phyloP scores from a whole-genome alignment of 805 yeast genomes.

The Yamadazyma nakazawae region DNA sequence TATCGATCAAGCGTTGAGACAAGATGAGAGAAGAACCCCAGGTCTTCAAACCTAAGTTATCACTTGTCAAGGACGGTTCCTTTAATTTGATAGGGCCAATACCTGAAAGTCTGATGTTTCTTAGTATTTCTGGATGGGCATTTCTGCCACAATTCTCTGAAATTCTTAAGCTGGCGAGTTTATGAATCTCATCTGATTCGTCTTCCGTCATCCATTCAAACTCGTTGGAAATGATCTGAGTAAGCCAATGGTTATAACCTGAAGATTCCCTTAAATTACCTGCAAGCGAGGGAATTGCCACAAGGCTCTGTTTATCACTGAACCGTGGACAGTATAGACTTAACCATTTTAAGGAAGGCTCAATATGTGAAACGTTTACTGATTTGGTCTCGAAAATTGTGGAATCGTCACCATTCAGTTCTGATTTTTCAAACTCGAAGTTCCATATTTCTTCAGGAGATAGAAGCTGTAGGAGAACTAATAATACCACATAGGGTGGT shows the following conservation, averaged over 20 bases:
- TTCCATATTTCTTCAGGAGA: conserved; percentile 50
- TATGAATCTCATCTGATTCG: conserved; percentile 41
- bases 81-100: conserved; percentile 38
- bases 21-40: conserved; percentile 91
- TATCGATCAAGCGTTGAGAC: conserved; percentile 47
- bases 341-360: conserved; percentile 45
- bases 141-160: conserved; percentile 84
- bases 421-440: conserved; percentile 31
- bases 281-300: conserved; percentile 26
- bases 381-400: conserved; percentile 30
- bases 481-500: conserved; percentile 48
- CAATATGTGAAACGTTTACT: conserved; percentile 23
- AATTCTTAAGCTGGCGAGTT: conserved; percentile 59
- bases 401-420: neutral
- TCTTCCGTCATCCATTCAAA: conserved; percentile 46
- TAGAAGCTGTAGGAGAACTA: conserved; percentile 45
- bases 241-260: conserved; percentile 46
- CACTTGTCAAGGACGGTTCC: conserved; percentile 86
- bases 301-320: conserved; percentile 19
- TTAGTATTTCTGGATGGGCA: conserved; percentile 67
- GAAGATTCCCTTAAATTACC: conserved; percentile 22
- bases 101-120: conserved; percentile 52
- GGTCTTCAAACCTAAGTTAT: conserved; percentile 85
- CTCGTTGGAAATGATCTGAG: conserved; percentile 47
- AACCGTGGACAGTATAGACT: conserved; percentile 28